Evolutionary conservation across 352 stramenopile genomes (phyloP), one percentile per base, ranked within the genome.

Genomic region (Hyphochytrium catenoides): DNA sequence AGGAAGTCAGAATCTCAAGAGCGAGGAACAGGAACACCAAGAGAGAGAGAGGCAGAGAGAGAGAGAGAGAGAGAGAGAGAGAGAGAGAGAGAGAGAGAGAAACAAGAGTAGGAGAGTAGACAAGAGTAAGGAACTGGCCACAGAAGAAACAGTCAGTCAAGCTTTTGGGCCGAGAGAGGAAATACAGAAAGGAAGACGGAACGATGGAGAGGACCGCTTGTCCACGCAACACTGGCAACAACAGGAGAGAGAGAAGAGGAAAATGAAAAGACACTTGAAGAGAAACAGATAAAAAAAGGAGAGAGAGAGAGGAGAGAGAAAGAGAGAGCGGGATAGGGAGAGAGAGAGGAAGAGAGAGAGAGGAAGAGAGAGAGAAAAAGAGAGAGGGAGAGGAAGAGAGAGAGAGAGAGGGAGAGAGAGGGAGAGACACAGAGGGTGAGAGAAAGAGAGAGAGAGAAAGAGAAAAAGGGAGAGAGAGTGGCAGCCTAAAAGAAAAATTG

Each of bases 141-240:
- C n/a, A n/a, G n/a, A n/a, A n/a, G n/a, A n/a, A n/a, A n/a, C 23
- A 27, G 31, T 15, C 14, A 27, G n/a, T 12, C 15, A 19, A 28
- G 25, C 24, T 34, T 34, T 24, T 34, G 24, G 19, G 14, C 16
- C 8, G 21, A 32, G n/a, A 12, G 9, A 31, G 24, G 29, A 5
- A 38, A 43, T 27, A 37, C 24, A 22, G 16, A 37, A 31, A 37
- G 18, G n/a, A 31, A 35, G 20, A 17, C 18, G 9, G n/a, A n/a
- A n/a, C 11, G 8, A 18, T 22, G 29, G 8, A 5, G 11, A 15
- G 26, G 36, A n/a, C n/a, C n/a, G n/a, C n/a, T n/a, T n/a, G n/a
- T n/a, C n/a, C n/a, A n/a, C n/a, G n/a, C n/a, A n/a, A n/a, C n/a
- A n/a, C n/a, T n/a, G n/a, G n/a, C n/a, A 3, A 17, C 18, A 11